Conservation (phyloP, 352 stramenopile species). For the Phytophthora cactorum region DNA sequence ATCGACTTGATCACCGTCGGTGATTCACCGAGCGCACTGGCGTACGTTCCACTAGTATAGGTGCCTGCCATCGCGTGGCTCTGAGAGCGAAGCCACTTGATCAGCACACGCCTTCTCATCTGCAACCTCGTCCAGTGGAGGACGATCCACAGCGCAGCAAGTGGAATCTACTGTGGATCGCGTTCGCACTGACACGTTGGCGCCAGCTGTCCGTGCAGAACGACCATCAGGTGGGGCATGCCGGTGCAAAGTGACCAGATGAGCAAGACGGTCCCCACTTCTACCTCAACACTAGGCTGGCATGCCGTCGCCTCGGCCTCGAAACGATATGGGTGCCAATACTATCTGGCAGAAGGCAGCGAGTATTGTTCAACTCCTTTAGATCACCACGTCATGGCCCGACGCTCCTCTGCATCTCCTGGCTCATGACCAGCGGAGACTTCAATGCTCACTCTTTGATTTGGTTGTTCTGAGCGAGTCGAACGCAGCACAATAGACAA, state of each 20-base stretch:
- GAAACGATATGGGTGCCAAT: conserved; percentile 24
- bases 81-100: conserved; percentile 13
- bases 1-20: conserved; percentile 15
- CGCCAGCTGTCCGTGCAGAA: conserved; percentile 25
- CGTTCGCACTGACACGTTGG: conserved; percentile 10
- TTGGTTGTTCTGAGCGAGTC: conserved; percentile 17
- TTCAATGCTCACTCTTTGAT: conserved; percentile 39
- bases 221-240: conserved; percentile 21
- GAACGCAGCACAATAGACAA: conserved; percentile 8
- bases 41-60: conserved; percentile 1
- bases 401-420: conserved; percentile 26
- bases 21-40: too few species aligned
- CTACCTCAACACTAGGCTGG: conserved; percentile 11
- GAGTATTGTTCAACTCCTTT: conserved; percentile 18
- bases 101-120: conserved; percentile 23
- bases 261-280: conserved; percentile 31
- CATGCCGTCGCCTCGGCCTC: conserved; percentile 4
- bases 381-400: conserved; percentile 7
- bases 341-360: conserved; percentile 19
- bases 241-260: conserved; percentile 32
- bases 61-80: conserved; percentile 25
- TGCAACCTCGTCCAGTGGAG: background rate
- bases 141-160: too few species aligned
- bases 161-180: background rate
- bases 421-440: background rate